Base-by-base conservation (phyloP, 495 filamentous ascomycete genomes). In the Penicillium paxilli region DNA sequence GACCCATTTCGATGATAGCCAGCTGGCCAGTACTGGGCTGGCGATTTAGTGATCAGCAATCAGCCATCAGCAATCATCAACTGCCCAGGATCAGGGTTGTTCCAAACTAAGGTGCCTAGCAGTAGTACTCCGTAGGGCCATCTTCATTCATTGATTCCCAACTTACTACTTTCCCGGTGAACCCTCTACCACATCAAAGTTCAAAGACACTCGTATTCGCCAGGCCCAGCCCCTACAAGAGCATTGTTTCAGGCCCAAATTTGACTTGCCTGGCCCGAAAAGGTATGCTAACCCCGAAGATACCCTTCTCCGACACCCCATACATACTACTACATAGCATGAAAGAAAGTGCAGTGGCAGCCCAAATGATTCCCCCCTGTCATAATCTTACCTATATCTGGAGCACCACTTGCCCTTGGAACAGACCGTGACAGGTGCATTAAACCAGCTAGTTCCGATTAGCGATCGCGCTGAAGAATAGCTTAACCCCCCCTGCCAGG, bases 381-480 rank as follows among this genome's bases (percentile, higher is more conserved):
- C 3, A 3, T 4, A 12, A 32, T 4, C 0, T 9, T 32, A 3
- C 30, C 26, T 30, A 30, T n/a, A n/a, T n/a, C n/a, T n/a, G n/a
- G n/a, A n/a, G n/a, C n/a, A n/a, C n/a, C n/a, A n/a, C n/a, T n/a
- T n/a, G n/a, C n/a, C n/a, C n/a, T n/a, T n/a, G n/a, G n/a, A n/a
- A n/a, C n/a, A n/a, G n/a, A n/a, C n/a, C n/a, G n/a, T n/a, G n/a
- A n/a, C n/a, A n/a, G n/a, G 16, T 37, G 10, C 35, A 38, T 38
- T 8, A 38, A 10, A 11, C 40, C n/a, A 42, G 40, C 9, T 23
- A 23, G 21, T 11, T 42, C 40, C 40, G 40, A 42, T 42, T 42
- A 21, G 19, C 40, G 40, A 42, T 42, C 40, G 40, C 40, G 40
- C 20, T 42, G 40, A 42, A 42, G 40, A 42, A 42, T 42, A 42